Evolutionary conservation across 2,329 filamentous ascomycete species (phyloP), one percentile per base, ranked within the genome.

Genomic region (Paraphoma sp.): DNA sequence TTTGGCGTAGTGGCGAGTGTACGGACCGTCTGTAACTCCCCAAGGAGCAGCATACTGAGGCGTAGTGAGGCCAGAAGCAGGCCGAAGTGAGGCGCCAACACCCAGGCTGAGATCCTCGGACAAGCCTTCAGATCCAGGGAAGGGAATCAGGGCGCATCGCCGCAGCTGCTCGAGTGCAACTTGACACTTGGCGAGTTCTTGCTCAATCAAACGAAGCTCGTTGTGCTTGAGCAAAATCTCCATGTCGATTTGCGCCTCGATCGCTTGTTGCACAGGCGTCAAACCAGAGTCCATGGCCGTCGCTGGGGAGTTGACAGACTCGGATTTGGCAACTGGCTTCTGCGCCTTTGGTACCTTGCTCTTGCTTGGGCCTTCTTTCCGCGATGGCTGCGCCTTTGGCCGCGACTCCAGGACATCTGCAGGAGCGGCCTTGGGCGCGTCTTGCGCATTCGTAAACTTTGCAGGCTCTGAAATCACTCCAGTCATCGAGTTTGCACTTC

Each of bases 121-220:
- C 8, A 87, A 87, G 41, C 87, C 85, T 60, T 86, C 83, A 61
- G 86, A 86, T 62, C 88, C 86, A 31, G 94, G 93, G 75, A 93
- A 98, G 4, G 94, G 94, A 67, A 97, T 94, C 65, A 98, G 83
- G 73, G 95, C 89, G 79, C 93, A 97, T 58, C 95, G 89, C 67
- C 95, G 90, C 61, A 99, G 82, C 79, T 98, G 95, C 79, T 99
- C 95, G 65, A 98, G 84, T 10, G 93, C 92, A 62, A 93, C 82
- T 80, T 98, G 93, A 73, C 93, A 97, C 81, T 97, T 98, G 63
- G 92, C 94, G 63, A 98, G 85, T 80, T 98, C 95, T 78, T 97
- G 93, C 73, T 98, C 92, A 76, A 98, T 97, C 65, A 97, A 83
- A 54, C 93, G 91, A 57, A 98, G 81, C 80, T 99, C 95, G 70